These are phyloP conservation scores for Bruguiera parviflora DNA, from an alignment of 345 rosid species.

Conservation along the genomic window DNA sequence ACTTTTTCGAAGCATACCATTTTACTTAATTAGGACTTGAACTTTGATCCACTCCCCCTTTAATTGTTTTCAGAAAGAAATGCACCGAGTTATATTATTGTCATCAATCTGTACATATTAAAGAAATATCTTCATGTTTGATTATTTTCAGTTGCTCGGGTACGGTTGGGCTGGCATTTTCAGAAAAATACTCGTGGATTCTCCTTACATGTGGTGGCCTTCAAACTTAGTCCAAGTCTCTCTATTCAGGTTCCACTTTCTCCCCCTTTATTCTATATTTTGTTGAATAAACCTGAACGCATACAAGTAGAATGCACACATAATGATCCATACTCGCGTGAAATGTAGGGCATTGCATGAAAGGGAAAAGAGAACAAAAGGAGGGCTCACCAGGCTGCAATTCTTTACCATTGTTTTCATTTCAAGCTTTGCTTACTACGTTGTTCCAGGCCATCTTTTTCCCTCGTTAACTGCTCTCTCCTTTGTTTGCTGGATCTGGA, in stretches of 20 bases:
- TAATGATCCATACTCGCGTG: neutral
- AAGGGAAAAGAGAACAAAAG: constrained; percentile 45
- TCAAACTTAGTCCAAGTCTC: constrained; percentile 77
- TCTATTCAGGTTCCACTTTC: constrained; percentile 50
- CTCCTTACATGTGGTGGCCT: constrained; percentile 97
- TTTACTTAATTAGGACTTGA: neutral
- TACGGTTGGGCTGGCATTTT: constrained; percentile 87
- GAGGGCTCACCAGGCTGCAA: constrained; percentile 57
- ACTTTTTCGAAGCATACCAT: neutral
- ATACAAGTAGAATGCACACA: neutral
- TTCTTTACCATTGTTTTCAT: constrained; percentile 61
- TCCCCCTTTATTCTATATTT: neutral
- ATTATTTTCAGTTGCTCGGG: constrained; percentile 57
- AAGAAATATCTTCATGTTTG: neutral
- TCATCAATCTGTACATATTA: neutral
- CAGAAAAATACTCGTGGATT: constrained; percentile 65
- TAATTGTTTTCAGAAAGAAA: too few species aligned
- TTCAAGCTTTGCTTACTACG: constrained; percentile 67
- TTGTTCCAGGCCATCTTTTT: constrained; percentile 66
- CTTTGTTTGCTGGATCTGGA: constrained; percentile 72
- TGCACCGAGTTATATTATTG: too few species aligned
- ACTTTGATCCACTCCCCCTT: too few species aligned
- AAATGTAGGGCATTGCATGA: constrained; percentile 65
- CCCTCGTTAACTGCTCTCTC: constrained; percentile 66
- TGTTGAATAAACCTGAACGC: neutral